Base-by-base conservation (phyloP, 2,329 filamentous ascomycete species). In the Apiospora phragmitis region DNA sequence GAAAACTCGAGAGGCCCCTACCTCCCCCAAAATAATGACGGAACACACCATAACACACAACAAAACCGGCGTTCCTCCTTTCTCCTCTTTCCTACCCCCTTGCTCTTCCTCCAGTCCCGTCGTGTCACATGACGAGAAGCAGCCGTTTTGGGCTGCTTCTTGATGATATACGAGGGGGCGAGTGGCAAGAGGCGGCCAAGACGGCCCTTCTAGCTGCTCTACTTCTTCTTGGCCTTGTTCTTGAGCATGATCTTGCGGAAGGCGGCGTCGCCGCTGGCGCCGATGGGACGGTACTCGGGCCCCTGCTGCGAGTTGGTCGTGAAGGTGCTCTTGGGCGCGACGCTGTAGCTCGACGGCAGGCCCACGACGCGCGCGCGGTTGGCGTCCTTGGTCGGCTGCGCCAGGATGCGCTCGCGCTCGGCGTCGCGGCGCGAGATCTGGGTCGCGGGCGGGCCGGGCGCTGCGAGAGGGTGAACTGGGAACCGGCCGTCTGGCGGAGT, bases 241-340 rank as follows among this genome's bases (percentile, higher is more conserved):
- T 89, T 91, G 76, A 89, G 86, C 12, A 88, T 90, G 86, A 92
- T 91, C 81, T 86, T 89, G 73, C 88, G 85, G 82, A 92, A 92
- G 1, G 90, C 89, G 74, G 91, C 89, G 79, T 89, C 84, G 71
- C 89, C 90, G 72, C 85, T 85, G n/a, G 89, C 86, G 68, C 90
- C 90, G 72, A 91, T 87, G 14, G 90, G 90, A 55, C 88, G 84
- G 73, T 88, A 88, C 73, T 89, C 88, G 7, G 84, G 80, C 4
- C 81, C 83, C 32, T 62, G 55, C 32, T 32, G 32, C 38, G 80
- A 81, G 26, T n/a, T n/a, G n/a, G 86, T 84, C 74, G 90, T 88
- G 74, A 90, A 91, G 0, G 87, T 91, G 78, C 89, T 91, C 77
- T 85, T 86, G 6, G 88, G 88, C 11, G 88, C 88, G 73, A 90